Evolutionary conservation across 1,139 yeast species (phyloP), one percentile per base, ranked within the genome.

Genomic region (Arxiozyma slooffiae): DNA sequence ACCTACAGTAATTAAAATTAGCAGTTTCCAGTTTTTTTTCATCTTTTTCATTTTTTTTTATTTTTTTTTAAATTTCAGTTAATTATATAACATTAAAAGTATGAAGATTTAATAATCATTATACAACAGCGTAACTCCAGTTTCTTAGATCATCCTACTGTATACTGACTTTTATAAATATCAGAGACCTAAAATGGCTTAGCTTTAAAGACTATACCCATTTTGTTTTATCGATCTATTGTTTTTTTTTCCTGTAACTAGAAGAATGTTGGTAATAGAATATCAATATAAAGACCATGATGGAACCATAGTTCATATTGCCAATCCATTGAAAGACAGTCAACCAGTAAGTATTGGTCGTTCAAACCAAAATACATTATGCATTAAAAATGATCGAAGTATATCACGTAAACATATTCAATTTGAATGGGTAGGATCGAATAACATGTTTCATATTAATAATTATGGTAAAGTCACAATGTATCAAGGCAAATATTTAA

Each of bases 311-410:
- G 46, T 48, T 11, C 38, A 44, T 3, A 52, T 57, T n/a, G 59
- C 62, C 2, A 52, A 59, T 44, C 57, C 60, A 38, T 44, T 64
- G 18, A 42, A 48, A 46, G 48, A 40, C 14, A 49, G 46, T 5
- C 47, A 46, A 26, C 45, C 37, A 1, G 61, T 60, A 41, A 52
- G 49, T 18, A 53, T 65, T 21, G 69, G 69, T 7, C 59, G 69
- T 45, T 64, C 69, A 4, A 61, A 63, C 38, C 63, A 63, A 49
- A 61, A 60, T 52, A 46, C 52, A 6, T 51, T 64, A 24, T 44
- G 45, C 18, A 59, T 64, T 20, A 61, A 61, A 41, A 60, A 62
- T 47, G 68, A 65, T 42, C 64, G 63, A 44, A 63, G 68, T 47
- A 62, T 65, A 41, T 65, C 69, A 3, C 55, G 69, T 24, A 54